phyloP scores from a whole-genome alignment of 2,329 filamentous ascomycete species.

The Scedosporium dehoogii region DNA sequence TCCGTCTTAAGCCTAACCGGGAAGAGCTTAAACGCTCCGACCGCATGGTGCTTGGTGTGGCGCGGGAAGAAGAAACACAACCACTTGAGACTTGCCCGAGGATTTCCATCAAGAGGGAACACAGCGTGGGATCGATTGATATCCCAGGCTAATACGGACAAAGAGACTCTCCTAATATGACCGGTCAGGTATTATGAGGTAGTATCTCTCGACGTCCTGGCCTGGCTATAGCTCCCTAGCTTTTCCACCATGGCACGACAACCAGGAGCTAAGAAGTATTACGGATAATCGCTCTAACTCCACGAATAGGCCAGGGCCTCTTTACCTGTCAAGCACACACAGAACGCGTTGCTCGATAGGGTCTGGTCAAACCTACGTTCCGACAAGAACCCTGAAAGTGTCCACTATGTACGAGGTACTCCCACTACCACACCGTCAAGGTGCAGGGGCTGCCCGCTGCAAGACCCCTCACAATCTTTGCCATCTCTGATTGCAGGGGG shows the following conservation, averaged over 20 bases:
- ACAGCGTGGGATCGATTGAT: background rate
- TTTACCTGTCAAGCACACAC: background rate
- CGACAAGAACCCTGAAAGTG: background rate
- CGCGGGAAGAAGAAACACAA: background rate
- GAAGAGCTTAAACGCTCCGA: background rate
- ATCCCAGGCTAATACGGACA: background rate
- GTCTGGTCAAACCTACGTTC: background rate
- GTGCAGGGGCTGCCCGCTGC: background rate
- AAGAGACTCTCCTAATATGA: background rate
- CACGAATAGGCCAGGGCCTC: too few relatives aligned
- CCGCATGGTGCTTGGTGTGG: background rate
- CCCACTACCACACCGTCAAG: background rate
- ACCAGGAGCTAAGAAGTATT: too few relatives aligned
- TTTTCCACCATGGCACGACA: background rate
- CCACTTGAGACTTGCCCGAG: background rate
- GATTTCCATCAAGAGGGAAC: background rate
- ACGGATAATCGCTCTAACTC: too few relatives aligned
- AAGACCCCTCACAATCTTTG: background rate
- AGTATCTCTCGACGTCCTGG: background rate
- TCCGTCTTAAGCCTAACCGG: too few relatives aligned
- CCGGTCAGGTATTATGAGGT: too few relatives aligned
- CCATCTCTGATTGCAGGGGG: background rate
- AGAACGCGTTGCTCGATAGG: background rate
- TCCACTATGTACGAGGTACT: too few relatives aligned
- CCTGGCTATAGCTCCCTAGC: background rate